Percentiles rank a stretch among this genome's conserved stretches.
These are phyloP conservation scores for Coemansia sp. DNA, from an alignment of 192 early-diverging fungal species.

Conservation along the genomic window DNA sequence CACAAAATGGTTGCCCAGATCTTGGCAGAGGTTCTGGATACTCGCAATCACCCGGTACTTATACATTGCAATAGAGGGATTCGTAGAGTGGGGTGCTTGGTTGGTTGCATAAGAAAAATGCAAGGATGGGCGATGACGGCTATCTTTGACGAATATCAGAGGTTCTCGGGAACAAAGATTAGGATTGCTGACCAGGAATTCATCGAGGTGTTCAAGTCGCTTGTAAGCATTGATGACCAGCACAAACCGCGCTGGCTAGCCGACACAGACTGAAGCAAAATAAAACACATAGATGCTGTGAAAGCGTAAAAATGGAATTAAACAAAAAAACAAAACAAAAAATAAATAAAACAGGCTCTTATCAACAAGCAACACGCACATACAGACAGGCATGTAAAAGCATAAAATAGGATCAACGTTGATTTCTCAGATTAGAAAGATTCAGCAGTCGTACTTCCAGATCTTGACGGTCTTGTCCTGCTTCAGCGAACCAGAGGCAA, in stretches of 20 bases:
- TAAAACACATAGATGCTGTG: conserved; percentile 1
- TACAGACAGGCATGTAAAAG: too few relatives aligned
- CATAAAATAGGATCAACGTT: too few relatives aligned
- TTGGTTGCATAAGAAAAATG: conserved; percentile 90
- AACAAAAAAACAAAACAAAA: conserved; percentile 2
- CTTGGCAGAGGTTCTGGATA: conserved; percentile 42
- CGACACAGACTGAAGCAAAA: neutral
- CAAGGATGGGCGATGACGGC: conserved; percentile 95
- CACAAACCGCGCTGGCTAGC: conserved; percentile 31
- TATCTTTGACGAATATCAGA: conserved; percentile 95
- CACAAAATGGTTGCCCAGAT: conserved; percentile 28
- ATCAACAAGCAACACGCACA: too few relatives aligned
- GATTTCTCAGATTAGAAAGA: too few relatives aligned
- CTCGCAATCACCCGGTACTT: conserved; percentile 62
- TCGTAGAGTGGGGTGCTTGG: conserved; percentile 89
- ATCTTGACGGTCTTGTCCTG: conserved; percentile 87
- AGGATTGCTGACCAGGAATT: conserved; percentile 93
- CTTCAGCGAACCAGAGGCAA: conserved; percentile 91
- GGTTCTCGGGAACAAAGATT: conserved; percentile 89
- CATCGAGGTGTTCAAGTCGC: conserved; percentile 46
- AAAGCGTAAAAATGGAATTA: conserved; percentile 8
- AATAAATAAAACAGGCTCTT: neutral
- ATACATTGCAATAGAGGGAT: conserved; percentile 96
- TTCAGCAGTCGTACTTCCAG: conserved; percentile 62
- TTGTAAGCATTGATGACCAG: conserved; percentile 26